phyloP scores from a whole-genome alignment of 2,329 filamentous ascomycete species.

The Alternaria consortialis region DNA sequence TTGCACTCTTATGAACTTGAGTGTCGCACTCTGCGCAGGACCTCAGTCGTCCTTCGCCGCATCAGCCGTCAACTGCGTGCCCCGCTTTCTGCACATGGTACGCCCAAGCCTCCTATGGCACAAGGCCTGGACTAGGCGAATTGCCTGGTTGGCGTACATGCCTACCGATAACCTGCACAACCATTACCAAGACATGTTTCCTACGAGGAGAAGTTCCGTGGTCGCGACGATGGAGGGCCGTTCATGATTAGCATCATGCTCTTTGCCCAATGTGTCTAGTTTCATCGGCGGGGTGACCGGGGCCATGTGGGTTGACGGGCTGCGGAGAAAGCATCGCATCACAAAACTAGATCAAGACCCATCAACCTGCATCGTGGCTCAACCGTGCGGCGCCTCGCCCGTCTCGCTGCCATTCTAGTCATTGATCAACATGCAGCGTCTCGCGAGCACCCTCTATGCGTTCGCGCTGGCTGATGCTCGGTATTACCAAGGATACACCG shows the following conservation, averaged over 20 bases:
- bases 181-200: neutral
- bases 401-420: neutral
- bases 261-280: constrained; percentile 1
- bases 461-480: constrained; percentile 1
- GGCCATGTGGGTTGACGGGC: neutral
- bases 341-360: neutral
- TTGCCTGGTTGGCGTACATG: neutral
- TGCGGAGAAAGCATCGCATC: neutral
- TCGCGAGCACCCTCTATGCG: neutral
- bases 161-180: neutral
- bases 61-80: neutral
- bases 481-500: constrained; percentile 10
- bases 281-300: neutral
- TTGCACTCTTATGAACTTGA: neutral
- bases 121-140: neutral
- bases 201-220: neutral
- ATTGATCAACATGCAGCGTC: neutral
- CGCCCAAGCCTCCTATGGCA: neutral
- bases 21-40: neutral
- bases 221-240: neutral
- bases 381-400: neutral
- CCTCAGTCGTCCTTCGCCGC: neutral
- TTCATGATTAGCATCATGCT: neutral
- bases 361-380: neutral
- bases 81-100: constrained; percentile 3